Percentiles rank a stretch among this genome's conserved stretches.
These are phyloP conservation scores for Beverwykella pulmonaria DNA, from an alignment of 495 filamentous ascomycete species.

Conservation along the genomic window DNA sequence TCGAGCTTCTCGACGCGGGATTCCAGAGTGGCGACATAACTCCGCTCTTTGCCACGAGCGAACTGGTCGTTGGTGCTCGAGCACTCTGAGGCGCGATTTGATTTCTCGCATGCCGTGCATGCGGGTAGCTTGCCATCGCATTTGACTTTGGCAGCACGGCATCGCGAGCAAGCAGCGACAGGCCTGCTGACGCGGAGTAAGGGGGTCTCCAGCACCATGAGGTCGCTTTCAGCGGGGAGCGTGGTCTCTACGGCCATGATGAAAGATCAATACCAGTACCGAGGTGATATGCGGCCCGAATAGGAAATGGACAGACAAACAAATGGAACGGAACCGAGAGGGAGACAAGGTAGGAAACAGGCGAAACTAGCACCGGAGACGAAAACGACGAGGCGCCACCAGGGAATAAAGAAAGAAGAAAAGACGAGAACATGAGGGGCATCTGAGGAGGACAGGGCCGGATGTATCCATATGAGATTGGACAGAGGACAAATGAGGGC, in stretches of 20 bases:
- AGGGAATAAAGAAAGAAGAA: not conserved
- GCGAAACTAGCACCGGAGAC: not conserved
- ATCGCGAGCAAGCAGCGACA: constrained; percentile 90
- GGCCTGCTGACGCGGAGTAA: constrained; percentile 86
- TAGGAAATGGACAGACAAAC: not conserved
- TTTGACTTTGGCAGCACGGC: constrained; percentile 90
- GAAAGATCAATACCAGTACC: constrained; percentile 8
- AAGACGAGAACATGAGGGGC: constrained; percentile 16
- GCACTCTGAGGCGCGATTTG: constrained; percentile 76
- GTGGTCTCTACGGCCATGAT: constrained; percentile 26
- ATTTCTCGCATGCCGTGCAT: constrained; percentile 88
- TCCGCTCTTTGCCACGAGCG: constrained; percentile 89
- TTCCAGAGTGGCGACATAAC: constrained; percentile 91
- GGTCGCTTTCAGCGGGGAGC: constrained; percentile 16
- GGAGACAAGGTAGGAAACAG: not conserved
- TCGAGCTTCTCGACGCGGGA: constrained; percentile 84
- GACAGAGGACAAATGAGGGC: not conserved
- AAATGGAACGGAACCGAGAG: not conserved
- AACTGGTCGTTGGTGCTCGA: constrained; percentile 95
- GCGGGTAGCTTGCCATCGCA: constrained; percentile 94
- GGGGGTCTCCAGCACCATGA: constrained; percentile 65
- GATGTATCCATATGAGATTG: not conserved
- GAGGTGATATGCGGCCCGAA: constrained; percentile 17
- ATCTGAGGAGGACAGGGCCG: not conserved
- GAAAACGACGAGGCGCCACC: not conserved